Percentiles rank a stretch among this genome's conserved stretches.
Conservation (phyloP, 306 rosid species). For the Cyamopsis tetragonoloba region DNA sequence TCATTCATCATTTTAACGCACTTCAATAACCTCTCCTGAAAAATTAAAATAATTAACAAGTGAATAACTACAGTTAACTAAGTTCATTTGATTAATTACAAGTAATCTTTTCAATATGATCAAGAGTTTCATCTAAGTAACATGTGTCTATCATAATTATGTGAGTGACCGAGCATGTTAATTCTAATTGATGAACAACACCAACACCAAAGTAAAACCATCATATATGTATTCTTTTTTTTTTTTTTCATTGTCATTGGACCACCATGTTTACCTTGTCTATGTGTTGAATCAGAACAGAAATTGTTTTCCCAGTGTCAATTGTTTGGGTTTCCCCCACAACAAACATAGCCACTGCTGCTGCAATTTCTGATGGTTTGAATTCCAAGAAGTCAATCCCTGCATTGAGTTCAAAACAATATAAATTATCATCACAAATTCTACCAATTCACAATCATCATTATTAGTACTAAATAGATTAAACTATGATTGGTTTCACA, state of each 20-base stretch:
- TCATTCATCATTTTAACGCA: slow-evolving; percentile 54
- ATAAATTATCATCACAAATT: slow-evolving; percentile 26
- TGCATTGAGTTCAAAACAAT: slow-evolving; percentile 65
- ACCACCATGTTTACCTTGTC: slow-evolving; percentile 58
- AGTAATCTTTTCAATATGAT: slow-evolving; percentile 28
- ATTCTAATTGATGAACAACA: too few species aligned
- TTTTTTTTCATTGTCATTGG: slow-evolving; percentile 26
- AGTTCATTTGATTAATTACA: slow-evolving; percentile 1
- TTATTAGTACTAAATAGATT: slow-evolving; percentile 10
- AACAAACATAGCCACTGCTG: slow-evolving; percentile 74
- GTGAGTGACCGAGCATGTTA: too few species aligned
- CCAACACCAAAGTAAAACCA: slow-evolving; percentile 13
- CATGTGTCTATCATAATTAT: too few species aligned
- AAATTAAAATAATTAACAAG: too few species aligned
- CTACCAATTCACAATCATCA: neutral
- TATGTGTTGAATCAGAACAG: slow-evolving; percentile 55
- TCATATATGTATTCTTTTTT: slow-evolving; percentile 4
- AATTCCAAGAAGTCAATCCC: slow-evolving; percentile 92
- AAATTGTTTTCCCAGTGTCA: slow-evolving; percentile 49
- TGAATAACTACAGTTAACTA: neutral
- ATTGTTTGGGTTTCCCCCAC: slow-evolving; percentile 53
- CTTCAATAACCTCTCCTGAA: slow-evolving; percentile 77
- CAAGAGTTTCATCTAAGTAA: too few species aligned
- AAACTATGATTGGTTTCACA: too few species aligned
- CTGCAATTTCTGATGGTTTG: slow-evolving; percentile 91